phyloP scores from a whole-genome alignment of 495 filamentous ascomycete genomes.

The Platismatia glauca region DNA sequence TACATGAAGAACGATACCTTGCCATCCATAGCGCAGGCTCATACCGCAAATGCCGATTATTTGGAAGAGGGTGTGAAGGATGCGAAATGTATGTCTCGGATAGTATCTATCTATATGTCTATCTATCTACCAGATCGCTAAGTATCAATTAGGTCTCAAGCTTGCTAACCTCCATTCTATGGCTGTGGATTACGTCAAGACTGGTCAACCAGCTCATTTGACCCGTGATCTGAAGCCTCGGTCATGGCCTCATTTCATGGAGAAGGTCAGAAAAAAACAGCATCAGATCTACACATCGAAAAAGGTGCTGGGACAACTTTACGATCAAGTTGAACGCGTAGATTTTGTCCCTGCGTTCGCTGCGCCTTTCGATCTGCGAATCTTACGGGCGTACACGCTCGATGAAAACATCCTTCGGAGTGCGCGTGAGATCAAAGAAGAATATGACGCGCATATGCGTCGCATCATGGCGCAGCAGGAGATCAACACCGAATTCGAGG shows the following conservation, averaged over 20 bases:
- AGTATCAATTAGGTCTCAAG: constrained; percentile 38
- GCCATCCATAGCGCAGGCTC: constrained; percentile 69
- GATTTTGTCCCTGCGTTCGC: constrained; percentile 65
- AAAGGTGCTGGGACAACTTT: constrained; percentile 74
- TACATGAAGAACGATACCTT: constrained; percentile 92
- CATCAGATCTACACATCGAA: constrained; percentile 54
- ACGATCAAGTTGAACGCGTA: constrained; percentile 57
- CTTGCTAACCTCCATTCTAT: constrained; percentile 78
- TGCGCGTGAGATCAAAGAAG: constrained; percentile 57
- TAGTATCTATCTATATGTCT: too few species aligned
- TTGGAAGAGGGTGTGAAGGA: constrained; percentile 54
- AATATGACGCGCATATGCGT: constrained; percentile 69
- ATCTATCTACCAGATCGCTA: background rate
- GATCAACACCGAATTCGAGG: constrained; percentile 83
- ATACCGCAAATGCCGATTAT: constrained; percentile 69
- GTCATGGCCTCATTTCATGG: constrained; percentile 87
- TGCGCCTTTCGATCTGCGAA: constrained; percentile 64
- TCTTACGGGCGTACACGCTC: constrained; percentile 55
- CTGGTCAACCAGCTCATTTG: constrained; percentile 68
- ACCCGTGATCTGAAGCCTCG: constrained; percentile 46
- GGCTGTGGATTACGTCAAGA: constrained; percentile 90
- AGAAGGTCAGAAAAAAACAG: constrained; percentile 47
- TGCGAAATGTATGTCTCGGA: constrained; percentile 46
- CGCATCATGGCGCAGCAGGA: constrained; percentile 81
- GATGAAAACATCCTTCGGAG: constrained; percentile 44